Base-by-base conservation (phyloP, 163 green algal genomes). In the Chlorella variabilis region DNA sequence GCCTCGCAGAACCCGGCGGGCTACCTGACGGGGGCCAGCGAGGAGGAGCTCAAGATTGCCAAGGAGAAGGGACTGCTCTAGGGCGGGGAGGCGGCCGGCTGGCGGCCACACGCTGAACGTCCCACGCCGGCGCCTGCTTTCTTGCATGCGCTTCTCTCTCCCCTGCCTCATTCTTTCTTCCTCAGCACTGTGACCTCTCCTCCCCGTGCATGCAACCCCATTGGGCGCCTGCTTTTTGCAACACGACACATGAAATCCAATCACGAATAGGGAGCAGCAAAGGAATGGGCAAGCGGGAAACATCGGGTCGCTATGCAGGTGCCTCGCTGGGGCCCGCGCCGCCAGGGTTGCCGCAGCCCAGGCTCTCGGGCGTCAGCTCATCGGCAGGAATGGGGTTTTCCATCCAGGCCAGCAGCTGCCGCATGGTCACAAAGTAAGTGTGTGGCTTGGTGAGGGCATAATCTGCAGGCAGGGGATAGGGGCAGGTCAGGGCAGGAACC, bases 1-100 rank as follows among this genome's bases (percentile, higher is more conserved):
- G 95, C 94, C 2, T 90, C 63, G 33, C 87, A 92, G 48, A 97
- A 98, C 90, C 96, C 96, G 15, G 90, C 97, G 73, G 96, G 94
- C 34, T 98, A 76, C 77, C 65, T 83, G n/a, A 83, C 66, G 15
- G 77, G 77, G 0, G 75, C 75, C 7, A 73, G 59, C 18, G 75
- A 81, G 58, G 59, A 71, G 41, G 75, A 81, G 75, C 75, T 71
- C 1, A 71, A 33, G 38, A 49, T 51, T n/a, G 73, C 73, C 27
- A 80, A 70, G 51, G 73, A 70, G 38, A 80, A 80, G 73, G 73
- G 73, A 31, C 73, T 80, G 73, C 73, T 80, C 13, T 80, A 38
- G 67, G 33, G n/a, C 15, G 5, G 23, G 45, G 11, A 54, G 11
- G 15, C 11, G 11, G 45, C 45, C n/a, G n/a, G n/a, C n/a, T n/a